Evolutionary conservation across 23 red algal genomes (phyloP).

Genomic region (Gracilariopsis chorda): DNA sequence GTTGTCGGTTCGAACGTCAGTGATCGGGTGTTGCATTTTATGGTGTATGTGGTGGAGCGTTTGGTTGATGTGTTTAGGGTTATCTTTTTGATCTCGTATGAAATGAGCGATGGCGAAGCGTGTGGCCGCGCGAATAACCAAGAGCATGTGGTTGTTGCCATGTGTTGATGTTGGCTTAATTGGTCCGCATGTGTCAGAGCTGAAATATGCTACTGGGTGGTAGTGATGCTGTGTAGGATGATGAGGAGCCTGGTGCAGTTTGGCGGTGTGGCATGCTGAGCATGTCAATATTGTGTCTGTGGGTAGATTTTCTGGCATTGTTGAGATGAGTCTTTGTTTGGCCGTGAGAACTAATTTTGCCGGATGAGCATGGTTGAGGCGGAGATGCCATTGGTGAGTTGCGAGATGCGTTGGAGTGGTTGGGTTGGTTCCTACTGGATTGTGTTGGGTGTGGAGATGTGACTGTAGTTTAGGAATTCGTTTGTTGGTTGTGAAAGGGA

Average conservation of each 20-base stretch:
- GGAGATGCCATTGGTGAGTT: too few species aligned
- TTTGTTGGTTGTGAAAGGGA: too few species aligned
- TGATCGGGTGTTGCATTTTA: background rate
- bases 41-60: background rate
- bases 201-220: too few species aligned
- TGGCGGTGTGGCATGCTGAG: background rate
- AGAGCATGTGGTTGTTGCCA: too few species aligned
- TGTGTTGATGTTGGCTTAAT: too few species aligned
- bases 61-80: background rate
- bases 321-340: background rate
- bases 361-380: background rate
- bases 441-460: too few species aligned
- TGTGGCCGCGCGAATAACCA: background rate
- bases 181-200: too few species aligned
- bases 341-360: background rate
- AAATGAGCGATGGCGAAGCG: background rate
- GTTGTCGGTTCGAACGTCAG: background rate
- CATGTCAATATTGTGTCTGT: background rate
- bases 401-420: too few species aligned
- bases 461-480: too few species aligned
- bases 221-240: too few species aligned
- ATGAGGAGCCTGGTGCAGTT: too few species aligned
- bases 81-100: background rate
- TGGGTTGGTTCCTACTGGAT: too few species aligned
- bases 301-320: background rate